phyloP scores from a whole-genome alignment of 2,329 filamentous ascomycete species.

The Colletotrichum viniferum region DNA sequence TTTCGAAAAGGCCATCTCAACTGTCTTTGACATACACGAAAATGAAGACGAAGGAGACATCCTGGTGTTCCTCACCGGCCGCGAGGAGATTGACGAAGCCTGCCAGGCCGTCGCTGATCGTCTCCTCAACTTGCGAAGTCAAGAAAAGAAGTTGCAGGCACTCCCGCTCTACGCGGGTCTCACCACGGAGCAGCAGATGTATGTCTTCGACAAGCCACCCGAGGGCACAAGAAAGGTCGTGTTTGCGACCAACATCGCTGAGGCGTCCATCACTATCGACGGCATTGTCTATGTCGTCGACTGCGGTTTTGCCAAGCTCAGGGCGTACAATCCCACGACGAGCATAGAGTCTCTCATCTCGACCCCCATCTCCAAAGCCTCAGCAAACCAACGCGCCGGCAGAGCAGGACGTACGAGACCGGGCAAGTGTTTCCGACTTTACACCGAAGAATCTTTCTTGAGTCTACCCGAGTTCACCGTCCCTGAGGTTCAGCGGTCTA shows the following conservation, averaged over 20 bases:
- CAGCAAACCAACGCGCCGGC: conserved; percentile 89
- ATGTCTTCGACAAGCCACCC: conserved; percentile 85
- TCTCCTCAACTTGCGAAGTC: conserved; percentile 6
- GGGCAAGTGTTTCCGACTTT: conserved; percentile 93
- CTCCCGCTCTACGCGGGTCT: conserved; percentile 90
- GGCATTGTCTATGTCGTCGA: conserved; percentile 92
- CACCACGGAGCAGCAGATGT: conserved; percentile 90
- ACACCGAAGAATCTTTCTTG: conserved; percentile 76
- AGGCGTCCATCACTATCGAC: conserved; percentile 93
- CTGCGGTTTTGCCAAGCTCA: conserved; percentile 87
- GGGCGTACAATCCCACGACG: conserved; percentile 81
- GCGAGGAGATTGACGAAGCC: conserved; percentile 87
- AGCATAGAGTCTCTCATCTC: conserved; percentile 88
- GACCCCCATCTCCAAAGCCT: conserved; percentile 85
- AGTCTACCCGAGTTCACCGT: conserved; percentile 73
- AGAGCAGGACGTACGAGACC: conserved; percentile 87
- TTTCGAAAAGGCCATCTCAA: conserved; percentile 79
- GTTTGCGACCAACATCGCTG: conserved; percentile 93
- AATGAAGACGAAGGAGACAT: conserved; percentile 85
- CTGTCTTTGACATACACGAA: conserved; percentile 85
- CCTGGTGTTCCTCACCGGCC: conserved; percentile 87
- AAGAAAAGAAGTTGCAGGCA: conserved; percentile 66
- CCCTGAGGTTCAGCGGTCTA: conserved; percentile 91
- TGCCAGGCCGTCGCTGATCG: conserved; percentile 69
- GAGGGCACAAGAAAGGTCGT: conserved; percentile 89